Evolutionary conservation across 805 yeast species (phyloP).

Genomic region (Yamadazyma sp.): DNA sequence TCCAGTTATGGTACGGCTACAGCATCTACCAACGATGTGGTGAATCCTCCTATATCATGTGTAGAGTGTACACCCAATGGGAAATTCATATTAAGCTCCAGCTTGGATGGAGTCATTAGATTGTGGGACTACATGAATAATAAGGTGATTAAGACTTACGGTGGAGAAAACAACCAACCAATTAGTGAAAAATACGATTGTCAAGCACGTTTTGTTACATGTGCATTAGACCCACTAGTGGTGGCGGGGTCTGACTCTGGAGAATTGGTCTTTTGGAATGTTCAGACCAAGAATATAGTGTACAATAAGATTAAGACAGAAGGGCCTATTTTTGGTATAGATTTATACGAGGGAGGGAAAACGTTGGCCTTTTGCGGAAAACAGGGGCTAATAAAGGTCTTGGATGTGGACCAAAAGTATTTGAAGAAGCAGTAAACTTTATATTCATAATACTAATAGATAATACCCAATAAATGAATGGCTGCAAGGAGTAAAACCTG

Average conservation of each 20-base stretch:
- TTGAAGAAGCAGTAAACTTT: not conserved
- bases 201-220: slow-evolving; percentile 50
- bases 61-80: slow-evolving; percentile 81
- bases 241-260: slow-evolving; percentile 66
- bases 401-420: slow-evolving; percentile 8
- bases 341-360: slow-evolving; percentile 35
- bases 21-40: slow-evolving; percentile 51
- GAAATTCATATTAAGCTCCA: slow-evolving; percentile 69
- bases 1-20: slow-evolving; percentile 60
- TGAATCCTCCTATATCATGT: slow-evolving; percentile 68
- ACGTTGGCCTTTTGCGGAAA: slow-evolving; percentile 29
- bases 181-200: slow-evolving; percentile 55
- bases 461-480: not conserved
- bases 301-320: slow-evolving; percentile 19
- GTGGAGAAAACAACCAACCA: slow-evolving; percentile 28
- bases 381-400: slow-evolving; percentile 20
- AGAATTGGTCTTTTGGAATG: slow-evolving; percentile 59
- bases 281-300: slow-evolving; percentile 56
- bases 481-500: not conserved
- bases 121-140: slow-evolving; percentile 87
- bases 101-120: slow-evolving; percentile 75
- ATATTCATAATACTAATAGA: not conserved
- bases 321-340: slow-evolving; percentile 36
- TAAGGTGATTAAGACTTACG: slow-evolving; percentile 72
- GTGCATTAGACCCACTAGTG: slow-evolving; percentile 37